These are phyloP conservation scores for Hypocrella siamensis DNA, from an alignment of 2,329 filamentous ascomycete genomes.

Conservation along the genomic window DNA sequence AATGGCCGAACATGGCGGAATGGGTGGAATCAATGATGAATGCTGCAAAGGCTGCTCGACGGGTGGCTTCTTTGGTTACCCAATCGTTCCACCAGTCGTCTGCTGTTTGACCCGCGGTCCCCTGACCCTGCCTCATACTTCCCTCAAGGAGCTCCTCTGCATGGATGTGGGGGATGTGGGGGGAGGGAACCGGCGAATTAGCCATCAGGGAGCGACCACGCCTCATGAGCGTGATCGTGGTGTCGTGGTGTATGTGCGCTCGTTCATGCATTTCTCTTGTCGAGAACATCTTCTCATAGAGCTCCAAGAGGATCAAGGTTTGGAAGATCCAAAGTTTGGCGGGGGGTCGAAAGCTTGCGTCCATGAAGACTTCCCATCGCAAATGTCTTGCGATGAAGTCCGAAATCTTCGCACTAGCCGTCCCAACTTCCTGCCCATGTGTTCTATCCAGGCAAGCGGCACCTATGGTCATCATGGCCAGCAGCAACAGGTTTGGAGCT, in stretches of 20 bases:
- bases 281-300: conserved; percentile 97
- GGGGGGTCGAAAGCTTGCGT: conserved; percentile 75
- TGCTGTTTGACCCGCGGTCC: too few relatives aligned
- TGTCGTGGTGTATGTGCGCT: conserved; percentile 92
- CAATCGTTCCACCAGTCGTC: conserved; percentile 94
- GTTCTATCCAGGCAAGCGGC: conserved; percentile 75
- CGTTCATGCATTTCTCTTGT: conserved; percentile 83
- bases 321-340: conserved; percentile 96
- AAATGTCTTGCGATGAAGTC: conserved; percentile 87
- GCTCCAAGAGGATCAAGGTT: conserved; percentile 69
- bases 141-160: neutral
- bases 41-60: conserved; percentile 79
- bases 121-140: too few relatives aligned
- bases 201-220: conserved; percentile 72
- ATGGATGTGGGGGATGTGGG: neutral
- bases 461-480: conserved; percentile 85
- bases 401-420: conserved; percentile 66
- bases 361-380: conserved; percentile 93
- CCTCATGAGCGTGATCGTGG: conserved; percentile 88
- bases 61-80: conserved; percentile 86
- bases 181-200: neutral
- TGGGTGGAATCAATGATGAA: conserved; percentile 94
- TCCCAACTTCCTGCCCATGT: conserved; percentile 57
- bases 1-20: conserved; percentile 95
- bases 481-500: conserved; percentile 67